These are phyloP conservation scores for Cladochytrium replicatum DNA, from an alignment of 192 early-diverging fungal genomes.

Conservation along the genomic window DNA sequence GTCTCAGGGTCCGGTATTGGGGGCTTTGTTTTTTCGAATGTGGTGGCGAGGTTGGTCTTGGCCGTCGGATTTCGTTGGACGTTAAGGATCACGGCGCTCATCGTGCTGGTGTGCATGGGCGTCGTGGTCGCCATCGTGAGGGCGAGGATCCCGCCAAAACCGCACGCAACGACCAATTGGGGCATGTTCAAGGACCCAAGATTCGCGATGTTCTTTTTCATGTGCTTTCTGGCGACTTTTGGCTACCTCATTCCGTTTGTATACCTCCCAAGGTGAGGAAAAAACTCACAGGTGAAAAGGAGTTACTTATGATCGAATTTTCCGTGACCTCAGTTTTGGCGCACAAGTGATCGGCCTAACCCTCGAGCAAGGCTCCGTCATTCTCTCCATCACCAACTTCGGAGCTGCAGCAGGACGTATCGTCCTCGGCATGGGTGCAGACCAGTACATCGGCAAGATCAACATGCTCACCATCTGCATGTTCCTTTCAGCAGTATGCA, in stretches of 20 bases:
- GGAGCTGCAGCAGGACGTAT: conserved; percentile 55
- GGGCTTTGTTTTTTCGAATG: conserved; percentile 52
- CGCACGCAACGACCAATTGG: conserved; percentile 3
- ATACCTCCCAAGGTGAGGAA: too few species aligned
- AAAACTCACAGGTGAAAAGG: too few species aligned
- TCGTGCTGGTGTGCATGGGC: too few species aligned
- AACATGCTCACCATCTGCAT: conserved; percentile 55
- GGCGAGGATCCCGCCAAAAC: not conserved
- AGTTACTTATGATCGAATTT: conserved; percentile 11
- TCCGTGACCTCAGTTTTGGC: conserved; percentile 39
- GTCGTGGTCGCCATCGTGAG: conserved; percentile 32
- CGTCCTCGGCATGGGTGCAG: conserved; percentile 52
- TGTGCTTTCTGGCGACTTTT: conserved; percentile 27
- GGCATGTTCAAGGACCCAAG: conserved; percentile 27
- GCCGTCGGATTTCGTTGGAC: conserved; percentile 50
- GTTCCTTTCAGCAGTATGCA: conserved; percentile 8
- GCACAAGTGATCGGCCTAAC: conserved; percentile 48
- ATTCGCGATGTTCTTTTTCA: conserved; percentile 25
- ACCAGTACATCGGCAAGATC: conserved; percentile 48
- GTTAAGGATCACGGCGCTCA: too few species aligned
- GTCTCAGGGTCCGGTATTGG: conserved; percentile 69
- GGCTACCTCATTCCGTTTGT: conserved; percentile 54
- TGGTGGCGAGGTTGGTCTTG: conserved; percentile 48
- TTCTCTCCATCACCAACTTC: conserved; percentile 57
- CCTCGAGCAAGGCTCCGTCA: conserved; percentile 45